Evolutionary conservation across 768 basidiomycete genomes (phyloP), one percentile per base, ranked within the genome.

Genomic region (Boletellus ananas): DNA sequence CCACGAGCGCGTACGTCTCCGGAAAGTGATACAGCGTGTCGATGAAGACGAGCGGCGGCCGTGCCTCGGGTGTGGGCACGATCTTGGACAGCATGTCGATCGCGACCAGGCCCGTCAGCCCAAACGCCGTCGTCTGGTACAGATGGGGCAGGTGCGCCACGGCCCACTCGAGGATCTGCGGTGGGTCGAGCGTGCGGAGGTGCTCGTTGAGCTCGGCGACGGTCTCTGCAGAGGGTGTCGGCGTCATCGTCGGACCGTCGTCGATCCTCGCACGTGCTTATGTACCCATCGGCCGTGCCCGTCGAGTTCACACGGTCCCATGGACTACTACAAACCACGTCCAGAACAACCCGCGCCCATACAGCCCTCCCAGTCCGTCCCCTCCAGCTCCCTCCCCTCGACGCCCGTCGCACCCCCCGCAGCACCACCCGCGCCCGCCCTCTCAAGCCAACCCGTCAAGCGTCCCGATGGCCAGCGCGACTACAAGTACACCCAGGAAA

Each of bases 1-100:
- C 80, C 10, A 94, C 87, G 39, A 99, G 84, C 49, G 84, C 83
- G 61, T 96, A 86, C 5, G 95, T 98, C 72, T 97, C 91, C 4
- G 76, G 74, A 70, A 99, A 99, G 72, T 98, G 96, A 65, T 97
- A 93, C 13, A 98, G 76, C 0, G 96, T 98, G 72, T 99, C 94
- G 65, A 97, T 71, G 73, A 99, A 98, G 72, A 98, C 93, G 17
- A 97, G 78, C 1, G 94, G 92, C 1, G 90, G 90, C 17, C 31
- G 59, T 0, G 80, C 64, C 11, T 73, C 21, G 78, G 16, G 71
- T 64, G 20, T 21, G 23, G 72, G 52, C 3, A 85, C 84, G 54
- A 94, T 74, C 67, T 90, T 89, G 31, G 90, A 86, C 47, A 98
- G 81, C 91, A 99, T 96, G 67, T 96, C 93, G 53, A 90, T 84